phyloP scores from a whole-genome alignment of 1,139 yeast genomes.

The Candida anutae region DNA sequence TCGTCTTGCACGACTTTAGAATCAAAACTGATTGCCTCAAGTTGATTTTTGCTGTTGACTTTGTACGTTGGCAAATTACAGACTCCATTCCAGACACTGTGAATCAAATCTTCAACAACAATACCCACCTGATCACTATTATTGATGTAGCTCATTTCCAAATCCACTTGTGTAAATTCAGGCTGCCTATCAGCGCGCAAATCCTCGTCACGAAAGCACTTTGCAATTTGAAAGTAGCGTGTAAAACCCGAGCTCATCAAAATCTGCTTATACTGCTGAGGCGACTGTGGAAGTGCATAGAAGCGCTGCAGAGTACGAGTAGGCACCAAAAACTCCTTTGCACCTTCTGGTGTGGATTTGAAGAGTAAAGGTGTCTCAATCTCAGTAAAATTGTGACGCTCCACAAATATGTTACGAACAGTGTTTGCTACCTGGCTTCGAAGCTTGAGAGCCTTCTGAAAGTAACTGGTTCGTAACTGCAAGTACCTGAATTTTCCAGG shows the following conservation, averaged over 20 bases:
- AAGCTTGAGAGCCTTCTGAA: constrained; percentile 50
- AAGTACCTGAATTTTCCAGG: constrained; percentile 79
- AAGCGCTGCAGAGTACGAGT: constrained; percentile 58
- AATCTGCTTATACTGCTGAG: constrained; percentile 93
- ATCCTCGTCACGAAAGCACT: constrained; percentile 94
- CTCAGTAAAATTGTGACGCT: constrained; percentile 55
- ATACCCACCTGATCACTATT: constrained; percentile 56
- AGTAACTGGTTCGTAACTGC: constrained; percentile 60
- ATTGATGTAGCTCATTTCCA: constrained; percentile 84
- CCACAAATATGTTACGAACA: constrained; percentile 43
- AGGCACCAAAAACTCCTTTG: constrained; percentile 91
- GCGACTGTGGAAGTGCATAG: constrained; percentile 94
- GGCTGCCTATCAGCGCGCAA: constrained; percentile 93
- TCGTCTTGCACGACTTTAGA: constrained; percentile 5
- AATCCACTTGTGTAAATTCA: constrained; percentile 90
- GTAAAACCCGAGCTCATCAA: constrained; percentile 91
- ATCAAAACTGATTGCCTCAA: constrained; percentile 15
- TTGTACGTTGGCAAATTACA: constrained; percentile 30
- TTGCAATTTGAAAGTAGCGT: constrained; percentile 82
- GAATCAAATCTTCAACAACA: constrained; percentile 55
- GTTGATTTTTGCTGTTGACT: constrained; percentile 16
- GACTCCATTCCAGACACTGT: constrained; percentile 49
- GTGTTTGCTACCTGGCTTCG: constrained; percentile 55
- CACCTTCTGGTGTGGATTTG: constrained; percentile 98
- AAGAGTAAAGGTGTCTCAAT: constrained; percentile 89